phyloP scores from a whole-genome alignment of 2,329 filamentous ascomycete genomes.

The Epichloe festucae region DNA sequence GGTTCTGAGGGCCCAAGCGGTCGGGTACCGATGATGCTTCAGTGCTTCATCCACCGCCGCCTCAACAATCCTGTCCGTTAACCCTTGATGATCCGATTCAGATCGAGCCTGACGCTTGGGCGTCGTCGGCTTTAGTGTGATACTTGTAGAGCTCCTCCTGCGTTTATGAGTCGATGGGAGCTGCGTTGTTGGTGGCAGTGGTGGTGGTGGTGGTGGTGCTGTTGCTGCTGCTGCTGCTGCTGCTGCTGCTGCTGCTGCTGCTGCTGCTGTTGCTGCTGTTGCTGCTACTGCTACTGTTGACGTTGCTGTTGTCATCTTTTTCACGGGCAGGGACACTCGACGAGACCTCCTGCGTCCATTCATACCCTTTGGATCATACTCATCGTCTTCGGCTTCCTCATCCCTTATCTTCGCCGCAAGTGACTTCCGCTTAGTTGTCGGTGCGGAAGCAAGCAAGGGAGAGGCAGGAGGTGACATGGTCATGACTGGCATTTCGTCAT shows the following conservation, averaged over 20 bases:
- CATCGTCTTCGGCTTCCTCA: constrained; percentile 27
- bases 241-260: constrained; percentile 7
- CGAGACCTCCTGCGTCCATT: constrained; percentile 21
- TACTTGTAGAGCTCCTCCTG: constrained; percentile 5
- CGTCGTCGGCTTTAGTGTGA: constrained; percentile 7
- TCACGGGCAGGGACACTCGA: constrained; percentile 17
- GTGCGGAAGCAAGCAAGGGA: constrained; percentile 12
- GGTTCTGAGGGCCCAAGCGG: constrained; percentile 46
- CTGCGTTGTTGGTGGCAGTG: constrained; percentile 1
- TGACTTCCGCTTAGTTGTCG: constrained; percentile 11
- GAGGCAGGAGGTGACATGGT: constrained; percentile 5
- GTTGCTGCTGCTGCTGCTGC: neutral
- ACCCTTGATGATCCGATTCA: constrained; percentile 26
- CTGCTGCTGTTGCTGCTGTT: constrained; percentile 2
- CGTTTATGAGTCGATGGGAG: neutral
- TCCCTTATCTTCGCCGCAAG: constrained; percentile 12
- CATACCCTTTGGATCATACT: constrained; percentile 28
- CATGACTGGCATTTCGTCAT: constrained; percentile 10
- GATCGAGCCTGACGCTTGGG: constrained; percentile 8
- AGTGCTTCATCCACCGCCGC: constrained; percentile 46
- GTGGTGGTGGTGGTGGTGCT: constrained; percentile 4
- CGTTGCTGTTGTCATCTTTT: constrained; percentile 11
- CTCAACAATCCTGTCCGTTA: constrained; percentile 41
- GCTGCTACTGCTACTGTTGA: constrained; percentile 6
- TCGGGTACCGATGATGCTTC: constrained; percentile 43